Base-by-base conservation (phyloP, 805 yeast genomes). In the Candida ipomoeae region DNA sequence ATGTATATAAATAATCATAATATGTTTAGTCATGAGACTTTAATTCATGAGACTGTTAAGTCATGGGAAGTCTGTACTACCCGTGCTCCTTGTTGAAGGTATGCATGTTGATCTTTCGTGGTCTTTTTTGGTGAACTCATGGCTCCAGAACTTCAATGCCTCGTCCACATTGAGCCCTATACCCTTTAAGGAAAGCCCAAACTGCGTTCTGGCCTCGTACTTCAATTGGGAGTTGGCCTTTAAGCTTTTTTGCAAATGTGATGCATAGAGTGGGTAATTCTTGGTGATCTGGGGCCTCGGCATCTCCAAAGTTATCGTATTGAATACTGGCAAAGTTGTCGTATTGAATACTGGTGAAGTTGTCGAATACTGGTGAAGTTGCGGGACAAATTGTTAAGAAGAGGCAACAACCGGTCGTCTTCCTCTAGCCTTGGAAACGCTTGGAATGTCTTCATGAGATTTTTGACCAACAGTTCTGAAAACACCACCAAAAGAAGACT, bases 91-190 rank as follows among this genome's bases (percentile, higher is more conserved):
- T 91, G 66, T 85, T 82, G 69, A 91, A 90, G 59, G 82, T 81
- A 48, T 89, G 97, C 48, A 81, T 65, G 5, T 84, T 77, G 68
- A 85, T 78, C 5, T 62, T 64, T n/a, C n/a, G n/a, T n/a, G n/a
- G 11, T 77, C 77, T 4, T 67, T 58, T 48, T 71, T 68, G 5
- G 89, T 78, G 67, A 92, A 92, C 55, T 85, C 85, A 48, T 69
- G 70, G 11, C 83, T 72, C 96, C 97, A 94, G 66, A 90, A 92
- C 58, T 79, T 81, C 51, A 92, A 66, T 0, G 97, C 91, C 63
- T 94, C 97, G 51, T 90, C 97, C 6, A 87, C 84, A 40, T 79
- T 79, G 51, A 94, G 74, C 0, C 99, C 99, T 57, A 89, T 84
- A 26, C 96, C 96, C 66, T 91, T 91, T 50, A 94, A 72, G 67